A percentile compares a stretch with the other conserved stretches of the same genome.
Conservation (phyloP, 441 rosid genomes). For the Jatropha podagrica region DNA sequence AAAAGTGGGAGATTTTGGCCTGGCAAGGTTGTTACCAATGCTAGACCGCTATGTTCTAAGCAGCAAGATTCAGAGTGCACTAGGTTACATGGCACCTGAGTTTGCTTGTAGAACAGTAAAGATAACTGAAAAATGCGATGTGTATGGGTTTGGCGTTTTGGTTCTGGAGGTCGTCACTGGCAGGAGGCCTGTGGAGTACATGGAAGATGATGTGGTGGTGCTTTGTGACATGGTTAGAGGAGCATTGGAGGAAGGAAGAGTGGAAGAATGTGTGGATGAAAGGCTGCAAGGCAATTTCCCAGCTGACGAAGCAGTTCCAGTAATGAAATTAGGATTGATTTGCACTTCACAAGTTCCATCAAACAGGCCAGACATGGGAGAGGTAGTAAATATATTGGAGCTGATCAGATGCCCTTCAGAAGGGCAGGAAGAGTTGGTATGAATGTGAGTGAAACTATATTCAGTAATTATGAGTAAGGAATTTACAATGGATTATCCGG, state of each 20-base stretch:
- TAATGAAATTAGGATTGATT: constrained; percentile 85
- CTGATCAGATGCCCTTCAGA: constrained; percentile 89
- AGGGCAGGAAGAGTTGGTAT: constrained; percentile 66
- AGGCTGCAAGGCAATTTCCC: constrained; percentile 72
- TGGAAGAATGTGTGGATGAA: constrained; percentile 74
- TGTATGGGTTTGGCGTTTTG: constrained; percentile 83
- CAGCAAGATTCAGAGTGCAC: constrained; percentile 93
- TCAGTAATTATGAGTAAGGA: constrained; percentile 13
- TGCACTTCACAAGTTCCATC: constrained; percentile 97
- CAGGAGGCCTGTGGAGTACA: constrained; percentile 90
- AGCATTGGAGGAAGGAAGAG: constrained; percentile 80
- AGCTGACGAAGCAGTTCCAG: constrained; percentile 79
- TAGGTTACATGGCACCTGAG: constrained; percentile 97
- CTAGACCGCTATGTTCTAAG: constrained; percentile 83
- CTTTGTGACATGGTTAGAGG: constrained; percentile 91
- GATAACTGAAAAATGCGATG: constrained; percentile 86
- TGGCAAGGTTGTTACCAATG: constrained; percentile 70
- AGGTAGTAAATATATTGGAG: constrained; percentile 89
- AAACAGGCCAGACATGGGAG: constrained; percentile 94
- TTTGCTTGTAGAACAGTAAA: constrained; percentile 90
- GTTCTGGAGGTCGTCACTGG: constrained; percentile 81
- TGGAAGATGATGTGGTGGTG: constrained; percentile 97
- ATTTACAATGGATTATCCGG: constrained; percentile 51
- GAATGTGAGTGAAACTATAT: constrained; percentile 30
- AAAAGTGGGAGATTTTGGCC: constrained; percentile 85